Evolutionary conservation across 2,329 filamentous ascomycete species (phyloP).

Genomic region (Penicillium sp.): DNA sequence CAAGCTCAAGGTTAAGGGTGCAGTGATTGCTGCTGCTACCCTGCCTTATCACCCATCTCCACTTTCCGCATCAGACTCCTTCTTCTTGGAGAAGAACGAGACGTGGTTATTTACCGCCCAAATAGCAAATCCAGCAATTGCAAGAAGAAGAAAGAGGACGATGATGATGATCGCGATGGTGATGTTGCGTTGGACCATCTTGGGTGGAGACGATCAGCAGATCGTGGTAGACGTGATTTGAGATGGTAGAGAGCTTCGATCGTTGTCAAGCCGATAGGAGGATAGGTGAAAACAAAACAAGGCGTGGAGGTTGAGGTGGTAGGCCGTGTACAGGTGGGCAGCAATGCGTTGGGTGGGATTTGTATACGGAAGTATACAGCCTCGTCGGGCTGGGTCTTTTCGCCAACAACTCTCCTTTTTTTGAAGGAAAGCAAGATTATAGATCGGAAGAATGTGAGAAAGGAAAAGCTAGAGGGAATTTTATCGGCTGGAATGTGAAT

Average conservation of each 20-base stretch:
- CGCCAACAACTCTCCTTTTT: not conserved
- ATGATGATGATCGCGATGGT: conserved; percentile 52
- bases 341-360: conserved; percentile 1
- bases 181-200: conserved; percentile 47
- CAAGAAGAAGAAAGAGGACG: conserved; percentile 47
- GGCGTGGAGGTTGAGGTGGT: not conserved
- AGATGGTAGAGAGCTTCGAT: not conserved
- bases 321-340: not conserved
- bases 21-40: not conserved
- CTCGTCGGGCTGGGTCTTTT: not conserved
- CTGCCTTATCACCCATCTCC: conserved; percentile 16
- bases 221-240: not conserved
- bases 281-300: not conserved
- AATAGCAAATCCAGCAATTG: conserved; percentile 40
- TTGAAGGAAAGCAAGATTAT: not conserved
- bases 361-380: conserved; percentile 7
- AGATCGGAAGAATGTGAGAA: conserved; percentile 7
- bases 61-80: conserved; percentile 33
- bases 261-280: not conserved
- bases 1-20: not conserved
- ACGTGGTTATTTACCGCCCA: conserved; percentile 35
- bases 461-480: not conserved
- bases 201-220: conserved; percentile 11
- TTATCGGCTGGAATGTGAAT: conserved; percentile 9
- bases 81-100: conserved; percentile 29